phyloP scores from a whole-genome alignment of 495 filamentous ascomycete species.

The Talaromyces wortmannii region DNA sequence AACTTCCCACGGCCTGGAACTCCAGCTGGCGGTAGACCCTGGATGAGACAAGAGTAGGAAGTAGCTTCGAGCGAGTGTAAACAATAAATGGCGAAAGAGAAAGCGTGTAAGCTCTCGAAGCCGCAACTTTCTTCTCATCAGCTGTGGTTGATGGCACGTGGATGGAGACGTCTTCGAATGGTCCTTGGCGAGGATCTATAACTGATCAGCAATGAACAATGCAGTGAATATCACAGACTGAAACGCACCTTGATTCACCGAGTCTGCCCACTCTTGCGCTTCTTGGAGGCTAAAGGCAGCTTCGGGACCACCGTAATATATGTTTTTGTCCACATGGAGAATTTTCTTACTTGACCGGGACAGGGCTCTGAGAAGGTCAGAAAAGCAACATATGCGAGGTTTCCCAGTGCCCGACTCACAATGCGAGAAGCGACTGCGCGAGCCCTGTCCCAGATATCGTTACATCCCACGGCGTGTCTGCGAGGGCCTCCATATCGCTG shows the following conservation, averaged over 20 bases:
- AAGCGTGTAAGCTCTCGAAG: slow-evolving; percentile 74
- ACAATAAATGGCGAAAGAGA: slow-evolving; percentile 82
- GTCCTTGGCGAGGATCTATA: slow-evolving; percentile 21
- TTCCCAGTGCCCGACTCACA: slow-evolving; percentile 53
- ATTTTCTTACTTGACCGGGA: slow-evolving; percentile 88
- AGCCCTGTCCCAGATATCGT: slow-evolving; percentile 86
- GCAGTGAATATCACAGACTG: background rate
- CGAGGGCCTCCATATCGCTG: slow-evolving; percentile 65
- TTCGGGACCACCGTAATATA: slow-evolving; percentile 80
- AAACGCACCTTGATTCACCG: slow-evolving; percentile 37
- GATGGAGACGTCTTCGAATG: slow-evolving; percentile 34
- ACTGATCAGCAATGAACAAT: background rate
- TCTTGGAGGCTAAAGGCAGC: slow-evolving; percentile 86
- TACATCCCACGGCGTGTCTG: slow-evolving; percentile 83
- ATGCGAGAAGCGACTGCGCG: slow-evolving; percentile 81
- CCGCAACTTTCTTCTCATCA: slow-evolving; percentile 37
- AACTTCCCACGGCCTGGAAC: slow-evolving; percentile 89
- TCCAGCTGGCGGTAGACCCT: slow-evolving; percentile 83
- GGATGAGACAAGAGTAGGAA: slow-evolving; percentile 76
- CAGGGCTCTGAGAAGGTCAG: slow-evolving; percentile 64
- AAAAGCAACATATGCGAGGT: slow-evolving; percentile 7
- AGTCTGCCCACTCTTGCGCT: slow-evolving; percentile 63
- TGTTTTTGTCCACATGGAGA: slow-evolving; percentile 81
- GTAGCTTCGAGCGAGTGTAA: slow-evolving; percentile 70
- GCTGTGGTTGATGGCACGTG: slow-evolving; percentile 12